A percentile compares a stretch with the other conserved stretches of the same genome.
These are phyloP conservation scores for Coemansia sp. DNA, from an alignment of 192 early-diverging fungal genomes.

Conservation along the genomic window DNA sequence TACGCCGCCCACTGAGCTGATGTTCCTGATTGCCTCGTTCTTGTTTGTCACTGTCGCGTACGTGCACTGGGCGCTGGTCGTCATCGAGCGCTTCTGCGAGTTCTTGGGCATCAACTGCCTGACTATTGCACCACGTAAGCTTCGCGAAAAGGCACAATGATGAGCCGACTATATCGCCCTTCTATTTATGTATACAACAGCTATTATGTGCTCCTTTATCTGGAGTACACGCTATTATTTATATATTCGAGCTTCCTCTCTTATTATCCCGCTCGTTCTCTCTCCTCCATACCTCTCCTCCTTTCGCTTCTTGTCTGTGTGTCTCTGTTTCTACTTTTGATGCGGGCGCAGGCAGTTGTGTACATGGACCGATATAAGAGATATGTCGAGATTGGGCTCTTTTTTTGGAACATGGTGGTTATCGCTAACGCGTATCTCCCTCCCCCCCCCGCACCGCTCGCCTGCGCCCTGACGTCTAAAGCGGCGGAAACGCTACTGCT, in stretches of 20 bases:
- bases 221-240: conserved; percentile 12
- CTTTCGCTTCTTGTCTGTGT: not conserved
- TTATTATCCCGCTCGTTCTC: not conserved
- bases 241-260: not conserved
- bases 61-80: conserved; percentile 81
- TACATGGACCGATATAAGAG: not conserved
- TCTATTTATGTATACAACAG: not conserved
- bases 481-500: not conserved
- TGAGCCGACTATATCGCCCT: conserved; percentile 8
- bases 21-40: conserved; percentile 73
- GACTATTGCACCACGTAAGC: conserved; percentile 67
- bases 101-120: conserved; percentile 87
- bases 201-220: not conserved
- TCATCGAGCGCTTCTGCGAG: conserved; percentile 88
- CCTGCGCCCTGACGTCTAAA: not conserved
- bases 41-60: conserved; percentile 77
- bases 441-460: not conserved
- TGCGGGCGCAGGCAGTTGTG: not conserved
- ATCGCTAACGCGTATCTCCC: not conserved
- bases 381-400: not conserved
- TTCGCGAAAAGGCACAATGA: conserved; percentile 52
- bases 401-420: not conserved
- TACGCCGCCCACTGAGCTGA: conserved; percentile 66
- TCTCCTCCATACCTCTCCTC: not conserved
- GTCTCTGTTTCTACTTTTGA: not conserved